These are phyloP conservation scores for Linnemannia elongata DNA, from an alignment of 192 early-diverging fungal species.

Conservation along the genomic window DNA sequence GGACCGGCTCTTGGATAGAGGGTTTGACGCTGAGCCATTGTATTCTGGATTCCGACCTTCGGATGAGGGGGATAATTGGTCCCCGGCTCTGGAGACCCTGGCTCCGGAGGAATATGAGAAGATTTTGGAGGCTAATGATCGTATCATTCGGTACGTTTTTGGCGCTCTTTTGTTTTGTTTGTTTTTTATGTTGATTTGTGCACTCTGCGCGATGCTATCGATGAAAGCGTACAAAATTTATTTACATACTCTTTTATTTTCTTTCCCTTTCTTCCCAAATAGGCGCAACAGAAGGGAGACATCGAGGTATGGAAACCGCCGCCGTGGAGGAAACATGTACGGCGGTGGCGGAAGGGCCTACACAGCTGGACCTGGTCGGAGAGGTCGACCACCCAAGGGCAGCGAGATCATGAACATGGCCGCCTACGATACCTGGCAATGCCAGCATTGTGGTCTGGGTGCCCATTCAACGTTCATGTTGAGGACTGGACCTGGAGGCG, in stretches of 20 bases:
- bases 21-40: constrained; percentile 54
- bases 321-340: background rate
- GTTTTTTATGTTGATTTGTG: background rate
- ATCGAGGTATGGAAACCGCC: constrained; percentile 23
- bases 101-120: constrained; percentile 71
- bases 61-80: constrained; percentile 62
- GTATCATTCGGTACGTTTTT: constrained; percentile 62
- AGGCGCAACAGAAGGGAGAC: constrained; percentile 51
- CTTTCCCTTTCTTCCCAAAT: background rate
- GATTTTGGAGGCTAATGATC: constrained; percentile 64
- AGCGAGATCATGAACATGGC: constrained; percentile 24
- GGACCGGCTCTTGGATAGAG: constrained; percentile 59
- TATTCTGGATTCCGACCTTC: constrained; percentile 56
- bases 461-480: constrained; percentile 38
- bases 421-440: constrained; percentile 43
- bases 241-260: background rate
- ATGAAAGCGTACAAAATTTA: background rate
- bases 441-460: constrained; percentile 44
- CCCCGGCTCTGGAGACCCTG: constrained; percentile 64
- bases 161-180: background rate
- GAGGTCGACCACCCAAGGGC: background rate
- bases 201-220: no score
- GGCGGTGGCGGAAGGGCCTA: background rate
- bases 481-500: constrained; percentile 41
- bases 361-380: background rate